Percentiles rank a stretch among this genome's conserved stretches.
These are phyloP conservation scores for Penicillium sp. DNA, from an alignment of 2,329 filamentous ascomycete genomes.

Conservation along the genomic window DNA sequence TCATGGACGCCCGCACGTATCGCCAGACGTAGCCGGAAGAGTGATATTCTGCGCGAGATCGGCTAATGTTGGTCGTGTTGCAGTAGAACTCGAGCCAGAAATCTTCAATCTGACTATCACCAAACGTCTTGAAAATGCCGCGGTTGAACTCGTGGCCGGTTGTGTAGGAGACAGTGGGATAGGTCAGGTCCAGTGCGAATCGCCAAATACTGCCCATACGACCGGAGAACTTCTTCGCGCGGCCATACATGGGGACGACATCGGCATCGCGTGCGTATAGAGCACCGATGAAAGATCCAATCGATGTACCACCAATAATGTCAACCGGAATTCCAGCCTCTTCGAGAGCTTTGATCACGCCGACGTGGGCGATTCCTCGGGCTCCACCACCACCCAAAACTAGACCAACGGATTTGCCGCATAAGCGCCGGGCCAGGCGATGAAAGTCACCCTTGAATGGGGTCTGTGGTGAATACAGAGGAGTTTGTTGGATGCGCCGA, in stretches of 20 bases:
- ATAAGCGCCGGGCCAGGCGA: slow-evolving; percentile 78
- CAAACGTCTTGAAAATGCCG: slow-evolving; percentile 97
- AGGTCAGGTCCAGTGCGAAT: slow-evolving; percentile 93
- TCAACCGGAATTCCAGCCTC: slow-evolving; percentile 96
- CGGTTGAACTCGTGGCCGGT: slow-evolving; percentile 98
- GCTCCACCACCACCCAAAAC: slow-evolving; percentile 93
- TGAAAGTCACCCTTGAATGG: slow-evolving; percentile 97
- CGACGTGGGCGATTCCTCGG: slow-evolving; percentile 84
- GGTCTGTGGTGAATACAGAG: slow-evolving; percentile 84
- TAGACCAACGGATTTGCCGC: slow-evolving; percentile 88
- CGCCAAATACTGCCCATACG: slow-evolving; percentile 99
- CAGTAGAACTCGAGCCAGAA: slow-evolving; percentile 99
- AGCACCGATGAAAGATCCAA: slow-evolving; percentile 90
- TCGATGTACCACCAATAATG: slow-evolving; percentile 90
- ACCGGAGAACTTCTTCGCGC: slow-evolving; percentile 94
- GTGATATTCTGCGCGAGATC: slow-evolving; percentile 85
- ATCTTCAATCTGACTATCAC: slow-evolving; percentile 94
- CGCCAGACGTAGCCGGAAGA: slow-evolving; percentile 97
- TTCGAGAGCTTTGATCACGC: slow-evolving; percentile 89
- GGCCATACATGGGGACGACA: slow-evolving; percentile 91
- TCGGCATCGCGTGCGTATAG: slow-evolving; percentile 95
- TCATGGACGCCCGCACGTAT: slow-evolving; percentile 95
- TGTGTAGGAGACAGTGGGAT: slow-evolving; percentile 93
- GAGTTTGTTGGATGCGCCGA: slow-evolving; percentile 78
- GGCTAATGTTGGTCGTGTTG: slow-evolving; percentile 98